Base-by-base conservation (phyloP, 1,139 yeast genomes). In the Sugiyamaella sp. region DNA sequence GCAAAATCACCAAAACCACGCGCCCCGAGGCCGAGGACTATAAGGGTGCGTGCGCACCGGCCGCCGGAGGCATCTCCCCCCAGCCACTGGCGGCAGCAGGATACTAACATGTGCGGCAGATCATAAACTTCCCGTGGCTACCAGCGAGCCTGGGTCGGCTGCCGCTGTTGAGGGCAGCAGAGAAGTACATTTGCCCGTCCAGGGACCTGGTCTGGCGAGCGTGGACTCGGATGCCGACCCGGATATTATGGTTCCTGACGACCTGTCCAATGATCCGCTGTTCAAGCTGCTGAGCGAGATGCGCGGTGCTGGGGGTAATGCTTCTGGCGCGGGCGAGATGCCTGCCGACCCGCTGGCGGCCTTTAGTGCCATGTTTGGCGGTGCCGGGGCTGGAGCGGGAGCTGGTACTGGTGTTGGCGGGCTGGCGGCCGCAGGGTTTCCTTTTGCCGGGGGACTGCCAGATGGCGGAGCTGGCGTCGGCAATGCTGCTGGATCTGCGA, bases 1-100 rank as follows among this genome's bases (percentile, higher is more conserved):
- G 70, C n/a, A 66, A 70, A 42, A 73, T 73, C 57, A 71, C 76
- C 21, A 66, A 67, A 45, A 57, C 64, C 1, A 62, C 64, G 6
- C 61, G 62, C 35, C 63, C 63, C 3, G 58, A 63, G 43, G 58
- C 60, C 25, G 57, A 51, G 41, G 58, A 54, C 51, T 54, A 55
- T 40, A 52, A 52, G 44, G 49, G 51, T 48, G 20, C 19, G 48
- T 12, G 21, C 4, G 33, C 33, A 4, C 29, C 21, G 33, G 45
- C 10, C 24, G n/a, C n/a, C 25, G 16, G 29, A n/a, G 40, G 17
- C n/a, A 17, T n/a, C 40, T 14, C 25, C 38, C 38, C 38, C 17
- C 38, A 8, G 19, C 14, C 24, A 10, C n/a, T 10, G 16, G 29
- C 40, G 40, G 17, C n/a, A 17, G 38, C 38, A 33, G 35, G 4